Percentiles rank a stretch among this genome's conserved stretches.
Conservation (phyloP, 2,329 filamentous ascomycete species). For the Hypoxylon sp. region DNA sequence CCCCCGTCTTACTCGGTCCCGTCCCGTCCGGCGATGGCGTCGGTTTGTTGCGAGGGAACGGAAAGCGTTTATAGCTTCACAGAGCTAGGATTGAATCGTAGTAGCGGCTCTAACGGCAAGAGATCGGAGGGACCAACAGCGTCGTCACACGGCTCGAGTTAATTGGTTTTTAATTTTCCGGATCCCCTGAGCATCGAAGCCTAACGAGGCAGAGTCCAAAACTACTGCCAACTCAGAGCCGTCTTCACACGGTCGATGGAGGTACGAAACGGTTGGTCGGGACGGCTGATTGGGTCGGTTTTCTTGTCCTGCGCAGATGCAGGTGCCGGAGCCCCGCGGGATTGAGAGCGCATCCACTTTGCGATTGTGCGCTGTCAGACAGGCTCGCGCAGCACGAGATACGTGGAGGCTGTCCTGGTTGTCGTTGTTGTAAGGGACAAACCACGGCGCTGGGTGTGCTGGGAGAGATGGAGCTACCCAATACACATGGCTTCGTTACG, state of each 20-base stretch:
- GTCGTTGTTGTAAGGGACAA: constrained; percentile 19
- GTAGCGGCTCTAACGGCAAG: constrained; percentile 25
- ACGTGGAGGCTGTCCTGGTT: constrained; percentile 35
- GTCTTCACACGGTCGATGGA: constrained; percentile 25
- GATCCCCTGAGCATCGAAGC: constrained; percentile 21
- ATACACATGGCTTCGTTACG: constrained; percentile 9
- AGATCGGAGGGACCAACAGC: constrained; percentile 8
- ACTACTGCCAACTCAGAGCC: constrained; percentile 37
- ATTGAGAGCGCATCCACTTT: constrained; percentile 35
- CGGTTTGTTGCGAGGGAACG: background rate
- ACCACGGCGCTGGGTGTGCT: constrained; percentile 12
- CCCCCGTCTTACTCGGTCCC: background rate
- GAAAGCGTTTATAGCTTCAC: constrained; percentile 17
- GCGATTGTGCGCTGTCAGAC: constrained; percentile 40
- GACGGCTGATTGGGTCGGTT: constrained; percentile 33
- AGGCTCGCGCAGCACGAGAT: constrained; percentile 26
- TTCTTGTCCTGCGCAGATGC: constrained; percentile 27
- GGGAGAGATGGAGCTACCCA: constrained; percentile 15
- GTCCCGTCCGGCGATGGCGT: constrained; percentile 5
- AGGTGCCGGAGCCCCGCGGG: constrained; percentile 40
- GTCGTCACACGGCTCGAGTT: constrained; percentile 12
- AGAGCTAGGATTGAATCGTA: constrained; percentile 20
- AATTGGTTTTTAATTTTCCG: constrained; percentile 23
- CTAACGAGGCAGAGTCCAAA: constrained; percentile 28
- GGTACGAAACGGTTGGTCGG: background rate